These are phyloP conservation scores for Sindora glabra DNA, from an alignment of 306 rosid genomes.

Conservation along the genomic window DNA sequence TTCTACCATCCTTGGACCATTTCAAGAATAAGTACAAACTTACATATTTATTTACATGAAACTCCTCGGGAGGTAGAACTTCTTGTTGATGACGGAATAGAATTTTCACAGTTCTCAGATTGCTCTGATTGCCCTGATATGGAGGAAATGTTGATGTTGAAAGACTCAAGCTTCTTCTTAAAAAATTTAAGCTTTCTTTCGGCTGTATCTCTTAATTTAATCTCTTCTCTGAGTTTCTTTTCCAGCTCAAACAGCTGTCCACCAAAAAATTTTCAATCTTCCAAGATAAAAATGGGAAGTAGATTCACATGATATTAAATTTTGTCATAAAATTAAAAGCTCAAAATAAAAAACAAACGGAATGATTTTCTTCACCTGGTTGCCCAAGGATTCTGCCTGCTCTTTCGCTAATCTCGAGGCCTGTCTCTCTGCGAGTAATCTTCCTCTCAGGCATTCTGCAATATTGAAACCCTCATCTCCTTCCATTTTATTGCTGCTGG, in stretches of 20 bases:
- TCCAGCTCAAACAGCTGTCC: conserved; percentile 61
- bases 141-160: conserved; percentile 24
- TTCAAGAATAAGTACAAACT: no score
- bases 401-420: conserved; percentile 71
- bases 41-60: no score
- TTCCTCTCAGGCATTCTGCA: conserved; percentile 73
- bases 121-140: conserved; percentile 28
- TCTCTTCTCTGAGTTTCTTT: conserved; percentile 51
- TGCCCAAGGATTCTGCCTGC: conserved; percentile 43
- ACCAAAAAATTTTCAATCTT: background rate
- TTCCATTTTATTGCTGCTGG: conserved; percentile 42
- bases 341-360: background rate
- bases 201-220: conserved; percentile 52
- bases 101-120: conserved; percentile 40
- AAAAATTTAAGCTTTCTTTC: conserved; percentile 58
- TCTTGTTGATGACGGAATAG: conserved; percentile 28
- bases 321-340: conserved; percentile 13
- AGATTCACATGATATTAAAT: conserved; percentile 14
- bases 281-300: background rate
- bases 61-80: conserved; percentile 26
- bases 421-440: conserved; percentile 82
- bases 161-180: conserved; percentile 52
- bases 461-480: conserved; percentile 50
- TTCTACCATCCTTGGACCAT: no score
- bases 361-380: conserved; percentile 32